Base-by-base conservation (phyloP, 2,329 filamentous ascomycete genomes). In the Colletotrichum costaricense region DNA sequence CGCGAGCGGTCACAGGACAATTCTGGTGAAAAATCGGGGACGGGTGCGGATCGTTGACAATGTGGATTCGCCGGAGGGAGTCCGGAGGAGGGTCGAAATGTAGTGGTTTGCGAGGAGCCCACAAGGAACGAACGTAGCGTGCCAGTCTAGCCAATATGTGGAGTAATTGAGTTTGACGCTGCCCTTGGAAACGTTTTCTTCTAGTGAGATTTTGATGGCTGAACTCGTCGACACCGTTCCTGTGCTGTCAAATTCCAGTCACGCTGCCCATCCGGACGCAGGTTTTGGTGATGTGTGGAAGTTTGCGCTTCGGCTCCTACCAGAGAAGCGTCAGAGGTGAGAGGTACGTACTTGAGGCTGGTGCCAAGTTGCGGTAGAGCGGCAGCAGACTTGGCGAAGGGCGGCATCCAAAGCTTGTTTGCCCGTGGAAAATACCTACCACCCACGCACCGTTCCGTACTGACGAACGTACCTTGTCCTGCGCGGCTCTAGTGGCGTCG, bases 331-430 rank as follows among this genome's bases (percentile, higher is more conserved):
- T 2, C 14, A 26, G 30, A 19, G 42, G 38, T 42, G 16, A 5
- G 24, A 49, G 42, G 42, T n/a, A 49, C 30, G 6, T 14, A 11
- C 8, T 49, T 46, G 52, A 46, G 60, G 59, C 59, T 59, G 58
- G 8, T 70, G 67, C 67, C 70, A 70, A 73, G 67, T 66, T 64
- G 67, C 70, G 70, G 67, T n/a, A 70, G 55, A 49, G 54, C 69
- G 58, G 69, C 69, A 63, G 65, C 65, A 11, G 62, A 28, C 64
- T 72, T 72, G 69, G 69, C 69, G 57, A 38, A 62, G 59, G 19
- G 24, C 42, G 55, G 67, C 60, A 28, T 65, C 26, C 22, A 56
- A 73, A 73, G 71, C 67, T 73, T 73, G 67, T 73, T 71, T 66
- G 33, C 38, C 62, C 22, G 16, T 33, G 7, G 69, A 42, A 42